Evolutionary conservation across 306 rosid species (phyloP), one percentile per base, ranked within the genome.

Genomic region (Oxytropis ochrocephala): DNA sequence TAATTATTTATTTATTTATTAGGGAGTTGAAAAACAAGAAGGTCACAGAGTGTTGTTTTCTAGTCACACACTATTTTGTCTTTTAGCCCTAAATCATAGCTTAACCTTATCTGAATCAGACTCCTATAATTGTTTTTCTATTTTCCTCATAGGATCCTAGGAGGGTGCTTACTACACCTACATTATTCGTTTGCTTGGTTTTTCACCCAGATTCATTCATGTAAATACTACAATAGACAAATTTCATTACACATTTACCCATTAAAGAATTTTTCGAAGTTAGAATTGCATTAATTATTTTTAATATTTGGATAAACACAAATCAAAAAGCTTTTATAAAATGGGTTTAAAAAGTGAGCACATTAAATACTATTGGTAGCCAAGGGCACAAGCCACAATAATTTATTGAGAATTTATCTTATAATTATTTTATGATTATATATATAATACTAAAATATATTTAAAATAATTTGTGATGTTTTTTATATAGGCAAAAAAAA

Each of bases 81-180:
- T 47, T 53, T 49, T 81, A 54, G 82, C 62, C 73, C 76, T 73
- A 56, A 56, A 63, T 81, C 49, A 64, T 63, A 63, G 77, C 66
- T 11, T 63, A 70, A 70, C 51, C 74, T 80, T 71, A 63, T 74
- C 81, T 60, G 75, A 72, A 61, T 69, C 69, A 67, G 32, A 46
- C 82, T 36, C 42, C 8, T 51, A 63, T 62, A 64, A 61, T 54
- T 42, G 18, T 24, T 77, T 68, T 81, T 81, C 18, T 62, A 77
- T 69, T 30, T 41, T 42, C 36, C 46, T 73, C 80, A 81, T 81
- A 56, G 85, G 77, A 77, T 81, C 82, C 79, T 67, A 77, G 82
- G 69, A 46, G 52, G 12, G 39, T 29, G 73, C 18, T 47, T 67
- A 54, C 41, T 32, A 50, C 16, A 47, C 32, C 73, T 73, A 19